Evolutionary conservation across 768 basidiomycete genomes (phyloP), one percentile per base, ranked within the genome.

Genomic region (Boletus barrowsii): DNA sequence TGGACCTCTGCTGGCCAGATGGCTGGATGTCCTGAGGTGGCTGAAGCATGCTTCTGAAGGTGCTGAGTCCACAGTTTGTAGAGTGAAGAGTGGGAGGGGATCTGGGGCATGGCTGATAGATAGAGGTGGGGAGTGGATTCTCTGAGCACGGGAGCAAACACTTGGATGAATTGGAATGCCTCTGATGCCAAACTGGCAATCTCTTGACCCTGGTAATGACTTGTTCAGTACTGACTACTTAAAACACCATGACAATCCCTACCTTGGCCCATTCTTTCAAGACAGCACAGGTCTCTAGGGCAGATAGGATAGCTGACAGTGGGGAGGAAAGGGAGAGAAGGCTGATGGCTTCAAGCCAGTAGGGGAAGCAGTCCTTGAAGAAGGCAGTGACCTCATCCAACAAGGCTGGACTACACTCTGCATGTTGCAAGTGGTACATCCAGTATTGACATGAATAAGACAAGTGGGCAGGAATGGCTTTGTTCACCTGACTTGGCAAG

Each of bases 331-430:
- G 11, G 33, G 54, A 49, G 33, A 55, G 46, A 2, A 62, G 47
- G 32, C 61, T 51, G 10, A 76, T 55, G 3, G 64, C 67, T 45
- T 75, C 74, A 35, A 43, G 49, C 45, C 33, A 51, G 37, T 26
- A 52, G 30, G 47, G 33, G 33, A 35, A 35, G 33, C 29, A 39
- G 7, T 15, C 6, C n/a, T 17, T 37, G 36, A 37, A 48, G 17
- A 48, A 39, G 26, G 29, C 8, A 13, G 33, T 36, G 1, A 47
- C 15, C 3, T 35, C 46, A 24, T 36, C 8, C 44, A 45, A 20
- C 18, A 47, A 10, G 3, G 15, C 33, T 15, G 11, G 20, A 8
- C 13, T 47, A 15, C 18, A 33, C 3, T 22, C 20, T 14, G 10
- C 20, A 24, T 47, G 14, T 35, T 35, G 45, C 32, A 47, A 32